These are phyloP conservation scores for Aspergillus carbonarius DNA, from an alignment of 2,329 filamentous ascomycete genomes.

Conservation along the genomic window DNA sequence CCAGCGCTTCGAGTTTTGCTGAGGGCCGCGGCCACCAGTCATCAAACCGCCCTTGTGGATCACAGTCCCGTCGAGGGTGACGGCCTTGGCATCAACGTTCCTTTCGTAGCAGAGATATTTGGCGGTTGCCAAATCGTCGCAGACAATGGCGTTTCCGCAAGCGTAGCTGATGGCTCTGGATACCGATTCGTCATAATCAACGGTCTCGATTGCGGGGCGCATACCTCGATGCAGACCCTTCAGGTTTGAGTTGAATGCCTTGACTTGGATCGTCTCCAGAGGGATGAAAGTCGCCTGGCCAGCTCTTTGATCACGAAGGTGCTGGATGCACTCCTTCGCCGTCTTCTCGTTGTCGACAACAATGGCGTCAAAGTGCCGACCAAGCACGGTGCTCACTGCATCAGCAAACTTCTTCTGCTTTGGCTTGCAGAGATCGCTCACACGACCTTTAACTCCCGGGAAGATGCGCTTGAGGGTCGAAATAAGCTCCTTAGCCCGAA, in stretches of 20 bases:
- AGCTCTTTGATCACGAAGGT: slow-evolving; percentile 85
- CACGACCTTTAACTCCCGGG: slow-evolving; percentile 83
- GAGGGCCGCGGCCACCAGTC: slow-evolving; percentile 86
- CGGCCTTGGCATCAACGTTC: slow-evolving; percentile 85
- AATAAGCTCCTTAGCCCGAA: slow-evolving; percentile 76
- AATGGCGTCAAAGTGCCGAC: slow-evolving; percentile 89
- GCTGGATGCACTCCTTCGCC: slow-evolving; percentile 89
- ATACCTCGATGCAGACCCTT: slow-evolving; percentile 83
- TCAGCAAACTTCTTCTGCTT: slow-evolving; percentile 97
- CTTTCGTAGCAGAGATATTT: slow-evolving; percentile 86
- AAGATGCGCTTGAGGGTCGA: slow-evolving; percentile 85
- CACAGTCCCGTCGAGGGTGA: slow-evolving; percentile 90
- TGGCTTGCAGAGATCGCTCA: slow-evolving; percentile 88
- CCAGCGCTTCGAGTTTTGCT: slow-evolving; percentile 75
- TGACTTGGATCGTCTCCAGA: slow-evolving; percentile 95
- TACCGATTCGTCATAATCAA: slow-evolving; percentile 85
- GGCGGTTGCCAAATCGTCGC: slow-evolving; percentile 80
- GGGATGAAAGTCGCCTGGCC: slow-evolving; percentile 92
- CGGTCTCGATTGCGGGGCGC: slow-evolving; percentile 89
- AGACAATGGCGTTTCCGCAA: slow-evolving; percentile 92
- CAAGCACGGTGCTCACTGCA: slow-evolving; percentile 87
- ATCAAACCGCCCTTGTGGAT: slow-evolving; percentile 96
- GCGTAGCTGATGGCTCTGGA: slow-evolving; percentile 93
- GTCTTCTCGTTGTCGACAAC: slow-evolving; percentile 95
- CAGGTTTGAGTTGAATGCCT: slow-evolving; percentile 81